phyloP scores from a whole-genome alignment of 2,329 filamentous ascomycete species.

The Didymella lethalis region DNA sequence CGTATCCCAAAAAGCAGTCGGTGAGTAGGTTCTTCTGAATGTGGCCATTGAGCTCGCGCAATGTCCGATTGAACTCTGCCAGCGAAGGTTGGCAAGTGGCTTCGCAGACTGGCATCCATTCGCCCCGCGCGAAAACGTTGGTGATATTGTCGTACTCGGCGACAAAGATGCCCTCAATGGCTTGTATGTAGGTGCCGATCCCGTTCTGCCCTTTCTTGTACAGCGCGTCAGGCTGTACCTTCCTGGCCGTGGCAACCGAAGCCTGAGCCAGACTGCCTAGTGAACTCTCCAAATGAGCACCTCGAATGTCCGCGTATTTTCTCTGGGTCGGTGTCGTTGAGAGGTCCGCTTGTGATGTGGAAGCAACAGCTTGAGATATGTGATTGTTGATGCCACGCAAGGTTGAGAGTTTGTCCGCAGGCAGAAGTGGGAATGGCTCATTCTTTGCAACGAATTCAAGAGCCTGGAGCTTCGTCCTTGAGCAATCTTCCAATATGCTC shows the following conservation, averaged over 20 bases:
- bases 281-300: conserved; percentile 82
- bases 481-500: conserved; percentile 78
- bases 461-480: conserved; percentile 78
- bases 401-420: conserved; percentile 76
- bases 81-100: conserved; percentile 80
- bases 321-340: conserved; percentile 75
- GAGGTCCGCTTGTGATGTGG: conserved; percentile 55
- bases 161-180: conserved; percentile 84
- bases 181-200: conserved; percentile 86
- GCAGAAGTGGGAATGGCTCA: conserved; percentile 79
- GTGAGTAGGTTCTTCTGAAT: conserved; percentile 86
- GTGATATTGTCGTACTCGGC: conserved; percentile 92
- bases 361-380: conserved; percentile 68
- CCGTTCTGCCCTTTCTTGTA: conserved; percentile 91
- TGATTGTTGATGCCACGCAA: conserved; percentile 81
- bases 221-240: conserved; percentile 76
- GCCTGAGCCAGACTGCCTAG: conserved; percentile 87
- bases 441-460: conserved; percentile 91
- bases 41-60: conserved; percentile 88
- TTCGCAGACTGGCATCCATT: conserved; percentile 82
- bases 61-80: conserved; percentile 81
- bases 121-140: conserved; percentile 82
- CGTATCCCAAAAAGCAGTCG: conserved; percentile 94
- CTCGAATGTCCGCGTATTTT: conserved; percentile 85
- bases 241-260: conserved; percentile 78